Evolutionary conservation across 352 stramenopile genomes (phyloP).

Genomic region (Phytophthora brassicae): DNA sequence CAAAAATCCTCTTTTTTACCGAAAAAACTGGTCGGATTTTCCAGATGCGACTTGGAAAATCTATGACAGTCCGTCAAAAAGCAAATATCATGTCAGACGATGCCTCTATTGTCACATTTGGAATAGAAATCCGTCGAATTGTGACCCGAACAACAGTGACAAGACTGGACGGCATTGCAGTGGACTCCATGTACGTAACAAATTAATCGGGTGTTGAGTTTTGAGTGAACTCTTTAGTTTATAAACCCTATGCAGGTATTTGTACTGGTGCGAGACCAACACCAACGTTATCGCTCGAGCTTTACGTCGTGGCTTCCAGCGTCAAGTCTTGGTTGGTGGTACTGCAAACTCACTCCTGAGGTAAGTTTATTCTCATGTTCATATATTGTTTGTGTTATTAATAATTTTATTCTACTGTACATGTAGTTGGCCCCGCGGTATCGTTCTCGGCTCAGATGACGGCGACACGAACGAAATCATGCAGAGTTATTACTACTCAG

Average conservation of each 20-base stretch:
- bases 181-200: conserved; percentile 45
- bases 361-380: too few species aligned
- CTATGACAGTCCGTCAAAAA: conserved; percentile 7
- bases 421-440: conserved; percentile 57
- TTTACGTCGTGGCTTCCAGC: conserved; percentile 41
- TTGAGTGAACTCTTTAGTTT: background rate
- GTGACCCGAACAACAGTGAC: conserved; percentile 45
- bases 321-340: conserved; percentile 52
- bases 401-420: too few species aligned
- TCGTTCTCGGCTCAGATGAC: conserved; percentile 46
- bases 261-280: conserved; percentile 79
- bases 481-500: conserved; percentile 52
- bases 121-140: conserved; percentile 28
- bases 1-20: conserved; percentile 58
- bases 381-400: too few species aligned
- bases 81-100: conserved; percentile 12
- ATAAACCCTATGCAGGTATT: conserved; percentile 28
- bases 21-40: conserved; percentile 73
- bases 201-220: background rate
- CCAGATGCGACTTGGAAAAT: conserved; percentile 12
- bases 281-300: conserved; percentile 60
- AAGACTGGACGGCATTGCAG: conserved; percentile 60
- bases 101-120: conserved; percentile 10
- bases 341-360: conserved; percentile 55
- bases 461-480: conserved; percentile 33